These are phyloP conservation scores for Volvox reticuliferus DNA, from an alignment of 139 green algal species.

Conservation along the genomic window DNA sequence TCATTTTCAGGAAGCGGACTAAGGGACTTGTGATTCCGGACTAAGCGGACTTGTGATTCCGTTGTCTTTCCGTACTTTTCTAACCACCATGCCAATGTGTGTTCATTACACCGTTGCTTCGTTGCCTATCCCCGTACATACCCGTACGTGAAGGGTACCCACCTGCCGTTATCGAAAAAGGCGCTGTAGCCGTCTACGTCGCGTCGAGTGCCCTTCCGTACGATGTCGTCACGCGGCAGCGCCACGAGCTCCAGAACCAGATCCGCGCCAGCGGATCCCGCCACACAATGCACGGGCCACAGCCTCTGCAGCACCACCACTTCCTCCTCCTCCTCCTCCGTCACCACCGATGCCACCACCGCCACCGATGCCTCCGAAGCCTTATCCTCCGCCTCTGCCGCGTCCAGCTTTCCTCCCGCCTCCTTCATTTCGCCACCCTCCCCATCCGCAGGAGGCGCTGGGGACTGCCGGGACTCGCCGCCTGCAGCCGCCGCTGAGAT, in stretches of 20 bases:
- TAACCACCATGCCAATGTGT: too few relatives aligned
- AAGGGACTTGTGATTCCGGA: too few relatives aligned
- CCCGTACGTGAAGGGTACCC: background rate
- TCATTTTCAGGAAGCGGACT: too few relatives aligned
- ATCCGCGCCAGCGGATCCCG: constrained; percentile 16
- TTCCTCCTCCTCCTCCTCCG: background rate
- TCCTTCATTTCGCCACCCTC: background rate
- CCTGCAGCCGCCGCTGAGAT: background rate
- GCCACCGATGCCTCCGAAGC: background rate
- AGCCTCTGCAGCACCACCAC: constrained; percentile 40
- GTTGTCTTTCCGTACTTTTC: too few relatives aligned
- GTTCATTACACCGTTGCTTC: too few relatives aligned
- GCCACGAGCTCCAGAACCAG: constrained; percentile 1
- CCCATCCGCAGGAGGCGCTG: background rate
- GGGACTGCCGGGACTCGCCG: background rate
- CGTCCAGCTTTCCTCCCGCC: background rate
- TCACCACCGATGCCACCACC: background rate
- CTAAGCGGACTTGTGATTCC: too few relatives aligned
- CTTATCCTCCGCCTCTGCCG: background rate
- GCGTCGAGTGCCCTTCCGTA: constrained; percentile 40
- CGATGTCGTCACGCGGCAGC: background rate
- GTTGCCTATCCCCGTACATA: too few relatives aligned
- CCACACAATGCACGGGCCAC: constrained; percentile 50
- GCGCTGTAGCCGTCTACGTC: constrained; percentile 41
- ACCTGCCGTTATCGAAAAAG: constrained; percentile 47